phyloP scores from a whole-genome alignment of 306 rosid species.

The Lagenaria siceraria region DNA sequence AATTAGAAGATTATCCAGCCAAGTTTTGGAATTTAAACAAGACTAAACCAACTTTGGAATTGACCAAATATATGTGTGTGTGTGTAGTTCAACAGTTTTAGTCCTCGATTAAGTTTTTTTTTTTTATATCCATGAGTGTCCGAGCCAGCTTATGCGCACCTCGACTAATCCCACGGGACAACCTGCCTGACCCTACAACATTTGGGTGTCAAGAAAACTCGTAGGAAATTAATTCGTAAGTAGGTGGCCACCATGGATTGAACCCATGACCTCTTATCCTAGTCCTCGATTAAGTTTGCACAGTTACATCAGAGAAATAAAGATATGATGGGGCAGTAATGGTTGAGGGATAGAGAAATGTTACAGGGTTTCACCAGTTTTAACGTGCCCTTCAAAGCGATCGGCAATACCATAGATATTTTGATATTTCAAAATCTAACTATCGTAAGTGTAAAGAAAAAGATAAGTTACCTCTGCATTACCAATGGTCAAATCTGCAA shows the following conservation, averaged over 20 bases:
- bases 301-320: neutral
- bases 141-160: too few species aligned
- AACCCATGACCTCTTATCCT: too few species aligned
- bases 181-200: too few species aligned
- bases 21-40: neutral
- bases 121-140: too few species aligned
- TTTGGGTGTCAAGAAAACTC: too few species aligned
- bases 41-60: neutral
- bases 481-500: conserved; percentile 64
- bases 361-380: neutral
- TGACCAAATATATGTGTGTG: neutral
- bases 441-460: neutral
- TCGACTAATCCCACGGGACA: too few species aligned
- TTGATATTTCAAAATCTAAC: neutral
- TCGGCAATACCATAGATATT: neutral
- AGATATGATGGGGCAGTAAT: neutral
- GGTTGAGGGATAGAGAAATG: neutral
- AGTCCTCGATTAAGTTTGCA: neutral
- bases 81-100: neutral
- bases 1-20: neutral
- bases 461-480: conserved; percentile 60
- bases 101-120: neutral
- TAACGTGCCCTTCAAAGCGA: neutral
- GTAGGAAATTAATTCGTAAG: too few species aligned
- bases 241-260: too few species aligned